Base-by-base conservation (phyloP, 768 basidiomycete species). In the Amanita inopinata region DNA sequence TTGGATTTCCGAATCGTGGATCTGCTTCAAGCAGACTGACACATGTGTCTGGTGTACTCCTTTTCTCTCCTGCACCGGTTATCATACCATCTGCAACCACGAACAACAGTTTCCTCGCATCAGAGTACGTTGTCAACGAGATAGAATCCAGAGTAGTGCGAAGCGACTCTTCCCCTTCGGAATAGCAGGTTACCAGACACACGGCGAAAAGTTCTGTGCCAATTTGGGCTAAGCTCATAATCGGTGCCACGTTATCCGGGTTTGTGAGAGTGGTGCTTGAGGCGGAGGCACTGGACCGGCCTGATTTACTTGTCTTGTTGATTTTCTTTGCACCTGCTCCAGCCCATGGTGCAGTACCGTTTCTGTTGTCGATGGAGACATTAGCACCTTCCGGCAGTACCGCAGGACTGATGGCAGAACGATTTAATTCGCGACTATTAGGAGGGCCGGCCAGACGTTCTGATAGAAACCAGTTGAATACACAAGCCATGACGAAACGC, bases 1-100 rank as follows among this genome's bases (percentile, higher is more conserved):
- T 78, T 2, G 96, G 96, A 53, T 96, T 91, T 18, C 94, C 96
- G 55, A 98, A 99, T 10, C 96, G 74, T 18, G 88, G 83, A 61
- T 99, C 96, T 3, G 87, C 86, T 52, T 98, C 92, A 37, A 99
- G 61, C 43, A 99, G 59, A 30, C 80, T 71, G 31, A 98, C 93
- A 56, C 94, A 98, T 34, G 91, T 92, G 59, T 99, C 96, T 5
- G 96, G 96, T 5, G 96, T 99, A 49, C 89, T 92, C 53, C 69
- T 71, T 65, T 92, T 94, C 70, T 98, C 96, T 25, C 96, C 96
- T 3, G 83, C 84, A 24, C 96, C 96, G 0, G 94, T 98, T 50
- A 99, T 92, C 90, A 99, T 96, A 1, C 96, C 96, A 59, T 99
- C 96, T 35, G 92, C 92, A 8, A 99, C 84, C 44, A 99, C 70